Evolutionary conservation across 176 grass and related monocot genomes (phyloP), one percentile per base, ranked within the genome.

Genomic region (Musa beccarii): DNA sequence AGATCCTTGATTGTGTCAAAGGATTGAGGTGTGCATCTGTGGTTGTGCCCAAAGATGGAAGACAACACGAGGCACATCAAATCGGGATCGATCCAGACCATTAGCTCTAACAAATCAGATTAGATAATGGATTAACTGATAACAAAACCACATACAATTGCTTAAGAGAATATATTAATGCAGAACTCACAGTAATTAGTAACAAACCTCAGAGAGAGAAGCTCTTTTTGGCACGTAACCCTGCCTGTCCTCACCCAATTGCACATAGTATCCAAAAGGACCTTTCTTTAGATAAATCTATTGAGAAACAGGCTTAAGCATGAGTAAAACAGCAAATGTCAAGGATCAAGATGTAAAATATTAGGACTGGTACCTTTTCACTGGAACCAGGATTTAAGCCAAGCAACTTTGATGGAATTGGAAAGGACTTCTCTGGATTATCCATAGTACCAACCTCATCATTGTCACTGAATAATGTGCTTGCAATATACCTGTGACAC

Each of bases 281-380:
- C 90, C 95, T 72, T 89, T 86, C 82, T 98, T 98, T 82, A 98
- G 21, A 74, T 91, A 86, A 54, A 93, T 83, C 95, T 98, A 73
- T 5, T 72, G 66, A 78, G 78, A 8, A 2, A 79, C 52, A 52
- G 49, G 68, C 17, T n/a, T 9, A 70, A 16, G 12, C 28, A 71
- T 26, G 6, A 69, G 4, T 55, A 59, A 54, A 56, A 71, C 19
- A 72, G 11, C 11, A 43, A 72, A 26, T 54, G 34, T 66, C 21
- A 56, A 57, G 12, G 50, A 22, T 13, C 59, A 73, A 53, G 34
- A 53, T 26, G 34, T 43, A 43, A 53, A 53, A 76, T 22, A 67
- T 71, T 66, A 74, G 6, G 55, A 59, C 19, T 22, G 50, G 22
- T 59, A 93, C 95, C 82, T 93, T 85, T 81, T 91, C 78, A 22